phyloP scores from a whole-genome alignment of 495 filamentous ascomycete genomes.

The Daldinia loculata region DNA sequence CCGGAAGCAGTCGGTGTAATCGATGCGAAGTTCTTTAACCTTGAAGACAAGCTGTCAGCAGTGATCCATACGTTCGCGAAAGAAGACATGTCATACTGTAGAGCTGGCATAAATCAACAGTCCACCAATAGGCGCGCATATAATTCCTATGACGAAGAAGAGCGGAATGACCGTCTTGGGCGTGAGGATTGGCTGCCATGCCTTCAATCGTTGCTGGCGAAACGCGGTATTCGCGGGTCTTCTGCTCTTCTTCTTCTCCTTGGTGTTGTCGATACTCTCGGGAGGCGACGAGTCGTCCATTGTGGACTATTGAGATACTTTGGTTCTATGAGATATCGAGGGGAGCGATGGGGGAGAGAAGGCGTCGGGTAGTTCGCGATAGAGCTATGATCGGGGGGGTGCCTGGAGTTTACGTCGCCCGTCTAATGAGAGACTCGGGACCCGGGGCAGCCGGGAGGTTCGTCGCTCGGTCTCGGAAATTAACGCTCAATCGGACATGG shows the following conservation, averaged over 20 bases:
- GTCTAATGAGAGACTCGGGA: constrained; percentile 7
- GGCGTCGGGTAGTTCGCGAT: background rate
- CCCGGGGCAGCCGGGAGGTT: constrained; percentile 25
- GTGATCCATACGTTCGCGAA: background rate
- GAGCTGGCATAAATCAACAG: constrained; percentile 83
- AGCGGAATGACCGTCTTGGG: constrained; percentile 91
- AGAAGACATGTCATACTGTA: constrained; percentile 57
- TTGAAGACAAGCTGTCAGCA: constrained; percentile 48
- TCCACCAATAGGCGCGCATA: constrained; percentile 89
- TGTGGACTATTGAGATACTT: constrained; percentile 1
- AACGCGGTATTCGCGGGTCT: constrained; percentile 93
- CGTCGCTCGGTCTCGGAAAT: constrained; percentile 11
- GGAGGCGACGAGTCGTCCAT: constrained; percentile 45
- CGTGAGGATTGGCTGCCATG: constrained; percentile 96
- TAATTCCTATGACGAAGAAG: constrained; percentile 84
- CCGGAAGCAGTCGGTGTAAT: constrained; percentile 80
- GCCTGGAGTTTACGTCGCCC: background rate
- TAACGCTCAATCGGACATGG: background rate
- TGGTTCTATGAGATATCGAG: background rate
- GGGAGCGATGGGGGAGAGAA: background rate
- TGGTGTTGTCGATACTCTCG: constrained; percentile 43
- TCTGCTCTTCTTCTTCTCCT: constrained; percentile 85
- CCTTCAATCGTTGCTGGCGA: constrained; percentile 88
- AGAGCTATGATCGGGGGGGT: background rate
- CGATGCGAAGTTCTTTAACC: constrained; percentile 90